Base-by-base conservation (phyloP, 2,329 filamentous ascomycete species). In the Penicillium sclerotiorum region DNA sequence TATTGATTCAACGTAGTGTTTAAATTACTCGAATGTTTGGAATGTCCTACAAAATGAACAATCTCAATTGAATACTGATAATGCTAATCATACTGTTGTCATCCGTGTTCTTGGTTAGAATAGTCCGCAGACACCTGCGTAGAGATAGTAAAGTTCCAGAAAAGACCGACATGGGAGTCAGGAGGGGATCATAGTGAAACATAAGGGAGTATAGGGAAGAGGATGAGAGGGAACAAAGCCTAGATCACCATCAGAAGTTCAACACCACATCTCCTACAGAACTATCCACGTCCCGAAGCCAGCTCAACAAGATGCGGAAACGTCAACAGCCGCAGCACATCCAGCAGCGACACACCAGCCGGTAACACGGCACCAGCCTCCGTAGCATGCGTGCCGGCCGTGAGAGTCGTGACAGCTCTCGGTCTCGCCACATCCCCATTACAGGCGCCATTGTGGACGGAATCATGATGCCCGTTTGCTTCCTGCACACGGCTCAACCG, bases 331-430 rank as follows among this genome's bases (percentile, higher is more conserved):
- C 28, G 21, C 20, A 61, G 22, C 25, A 55, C 32, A 32, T 41
- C 41, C 25, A 50, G 15, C 17, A 61, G 44, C 3, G 47, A 50
- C 8, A 15, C 38, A 57, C 90, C 90, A 69, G 94, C 89, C 1
- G 90, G 90, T 61, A 95, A 72, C 1, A 91, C 94, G 2, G 86
- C 84, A 41, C 82, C 84, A 9, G 93, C 93, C 68, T 94, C 88
- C 0, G 91, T 96, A 71, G 90, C 95, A 60, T 90, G 83, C 62
- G 80, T 86, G 41, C 91, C 90, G 23, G 96, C 79, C 57, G 88
- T 94, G 27, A 96, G 89, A 2, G 91, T 96, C 37, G 86, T 83
- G 5, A 95, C 89, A 3, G 45, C 3, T 18, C 18, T 21, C n/a
- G 18, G 22, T 15, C 9, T n/a, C 25, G 7, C 20, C n/a, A 6